Evolutionary conservation across 2,329 filamentous ascomycete genomes (phyloP).

Genomic region (Orbilia oligospora): DNA sequence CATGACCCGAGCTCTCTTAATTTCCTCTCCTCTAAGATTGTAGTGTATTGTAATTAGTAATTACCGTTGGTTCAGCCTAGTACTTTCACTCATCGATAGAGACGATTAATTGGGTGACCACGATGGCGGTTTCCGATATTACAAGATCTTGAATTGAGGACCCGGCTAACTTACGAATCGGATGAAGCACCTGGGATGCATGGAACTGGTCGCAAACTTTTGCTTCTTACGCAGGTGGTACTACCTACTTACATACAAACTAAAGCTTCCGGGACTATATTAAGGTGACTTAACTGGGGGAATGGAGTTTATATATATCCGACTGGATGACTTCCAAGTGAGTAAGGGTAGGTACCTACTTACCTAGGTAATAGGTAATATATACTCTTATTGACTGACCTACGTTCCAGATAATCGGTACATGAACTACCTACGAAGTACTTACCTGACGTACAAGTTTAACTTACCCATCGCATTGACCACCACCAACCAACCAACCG

Average conservation of each 20-base stretch:
- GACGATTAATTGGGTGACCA: slow-evolving; percentile 18
- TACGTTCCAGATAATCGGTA: no score
- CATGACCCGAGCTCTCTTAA: slow-evolving; percentile 25
- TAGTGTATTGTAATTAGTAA: neutral
- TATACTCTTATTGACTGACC: no score
- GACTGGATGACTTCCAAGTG: slow-evolving; percentile 4
- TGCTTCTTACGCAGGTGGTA: slow-evolving; percentile 47
- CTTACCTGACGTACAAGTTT: no score
- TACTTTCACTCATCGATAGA: slow-evolving; percentile 3
- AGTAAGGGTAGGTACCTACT: neutral
- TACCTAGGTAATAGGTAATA: no score
- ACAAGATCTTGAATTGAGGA: slow-evolving; percentile 5
- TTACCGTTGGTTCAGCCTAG: slow-evolving; percentile 17
- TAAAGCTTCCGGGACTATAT: no score
- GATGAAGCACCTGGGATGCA: slow-evolving; percentile 26
- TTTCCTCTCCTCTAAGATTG: no score
- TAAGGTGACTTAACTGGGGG: no score
- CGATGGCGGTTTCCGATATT: slow-evolving; percentile 33
- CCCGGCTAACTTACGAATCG: slow-evolving; percentile 32
- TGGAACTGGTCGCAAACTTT: slow-evolving; percentile 28
- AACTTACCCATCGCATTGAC: no score
- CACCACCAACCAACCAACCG: no score
- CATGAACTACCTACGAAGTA: no score
- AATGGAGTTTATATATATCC: slow-evolving; percentile 21
- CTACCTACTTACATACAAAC: neutral